These are phyloP conservation scores for Uronychia setigera DNA, from an alignment of 73 alveolate species.

Conservation along the genomic window DNA sequence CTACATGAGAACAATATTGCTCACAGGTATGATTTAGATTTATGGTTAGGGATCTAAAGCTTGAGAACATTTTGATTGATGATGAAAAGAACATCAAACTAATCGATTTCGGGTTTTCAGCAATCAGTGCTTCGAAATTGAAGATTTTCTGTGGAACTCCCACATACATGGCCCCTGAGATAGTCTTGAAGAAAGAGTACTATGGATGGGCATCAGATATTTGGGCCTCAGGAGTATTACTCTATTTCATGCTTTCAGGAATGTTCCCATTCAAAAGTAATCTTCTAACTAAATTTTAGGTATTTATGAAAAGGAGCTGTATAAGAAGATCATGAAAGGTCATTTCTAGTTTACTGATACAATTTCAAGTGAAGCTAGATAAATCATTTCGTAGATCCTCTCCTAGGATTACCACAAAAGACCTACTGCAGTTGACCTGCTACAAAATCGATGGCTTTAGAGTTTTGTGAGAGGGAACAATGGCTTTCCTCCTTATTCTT, in stretches of 20 bases:
- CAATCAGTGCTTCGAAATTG: slow-evolving; percentile 49
- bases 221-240: slow-evolving; percentile 68
- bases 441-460: background rate
- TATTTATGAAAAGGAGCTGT: slow-evolving; percentile 58
- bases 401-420: background rate
- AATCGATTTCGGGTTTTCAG: slow-evolving; percentile 85
- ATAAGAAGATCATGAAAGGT: slow-evolving; percentile 45
- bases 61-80: slow-evolving; percentile 86
- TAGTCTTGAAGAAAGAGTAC: slow-evolving; percentile 58
- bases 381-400: background rate
- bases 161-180: slow-evolving; percentile 82
- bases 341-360: background rate
- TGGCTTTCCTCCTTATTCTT: background rate
- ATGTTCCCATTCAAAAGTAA: slow-evolving; percentile 54
- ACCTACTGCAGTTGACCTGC: background rate
- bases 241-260: slow-evolving; percentile 59
- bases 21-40: slow-evolving; percentile 32
- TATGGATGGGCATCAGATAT: slow-evolving; percentile 68
- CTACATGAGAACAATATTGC: slow-evolving; percentile 84
- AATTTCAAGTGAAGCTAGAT: background rate
- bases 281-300: slow-evolving; percentile 4
- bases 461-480: background rate
- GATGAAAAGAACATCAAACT: slow-evolving; percentile 71
- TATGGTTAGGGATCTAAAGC: slow-evolving; percentile 79
- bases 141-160: slow-evolving; percentile 90